Evolutionary conservation across 495 filamentous ascomycete genomes (phyloP), one percentile per base, ranked within the genome.

Genomic region (Penicillium chermesinum): DNA sequence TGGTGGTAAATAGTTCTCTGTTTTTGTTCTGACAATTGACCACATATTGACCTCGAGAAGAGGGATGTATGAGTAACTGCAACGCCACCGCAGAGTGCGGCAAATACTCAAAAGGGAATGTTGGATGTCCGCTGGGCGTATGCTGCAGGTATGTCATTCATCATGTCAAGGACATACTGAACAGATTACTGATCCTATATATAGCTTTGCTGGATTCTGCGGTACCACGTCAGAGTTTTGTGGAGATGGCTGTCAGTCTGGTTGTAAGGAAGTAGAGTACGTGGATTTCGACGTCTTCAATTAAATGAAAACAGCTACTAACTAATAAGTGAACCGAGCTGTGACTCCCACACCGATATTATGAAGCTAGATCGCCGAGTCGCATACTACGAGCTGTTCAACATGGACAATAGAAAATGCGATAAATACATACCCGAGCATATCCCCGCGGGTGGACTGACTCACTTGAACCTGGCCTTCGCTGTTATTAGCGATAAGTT

Each of bases 381-480:
- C 18, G 36, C 10, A n/a, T 38, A 38, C 7, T 38, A 38, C 36
- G 9, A 10, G 14, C 36, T 38, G 7, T 13, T 10, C 14, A 12
- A 10, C 8, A 7, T 38, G 9, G n/a, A n/a, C n/a, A 15, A 16
- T 13, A 12, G 36, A 16, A n/a, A n/a, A 10, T 38, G 36, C 12
- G n/a, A 43, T 16, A 30, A 5, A 7, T 30, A 14, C 8, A 9
- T 13, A 2, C 65, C 65, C 0, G 55, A 58, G 37, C 27, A 46
- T 10, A 53, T 68, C 6, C 41, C 44, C 1, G 9, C 36, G 16
- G 35, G 42, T 8, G 40, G 32, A 3, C 63, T 56, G 44, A 77
- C 72, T 4, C 73, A 80, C 52, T 44, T 80, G 6, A 65, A 67
- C 54, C 71, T 65, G 38, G 69, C 77, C 0, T 80, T 78, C 53